Conservation (phyloP, 106 monocot genomes). For the Acanthochlamys bracteata region DNA sequence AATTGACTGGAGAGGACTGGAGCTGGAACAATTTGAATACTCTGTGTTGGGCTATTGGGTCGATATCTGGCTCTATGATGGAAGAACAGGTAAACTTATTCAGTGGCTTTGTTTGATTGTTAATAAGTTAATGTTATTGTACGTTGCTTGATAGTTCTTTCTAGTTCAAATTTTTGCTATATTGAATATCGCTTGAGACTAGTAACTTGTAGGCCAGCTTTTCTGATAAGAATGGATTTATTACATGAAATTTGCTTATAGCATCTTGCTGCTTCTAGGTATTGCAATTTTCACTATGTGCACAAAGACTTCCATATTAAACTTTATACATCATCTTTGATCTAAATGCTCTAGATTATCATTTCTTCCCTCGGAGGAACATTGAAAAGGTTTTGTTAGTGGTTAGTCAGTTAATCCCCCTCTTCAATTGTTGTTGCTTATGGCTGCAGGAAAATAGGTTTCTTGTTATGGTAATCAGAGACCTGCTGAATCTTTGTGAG, state of each 20-base stretch:
- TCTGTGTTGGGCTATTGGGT: constrained; percentile 98
- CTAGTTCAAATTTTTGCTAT: not conserved
- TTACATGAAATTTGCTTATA: too few species aligned
- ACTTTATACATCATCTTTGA: too few species aligned
- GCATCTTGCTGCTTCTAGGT: too few species aligned
- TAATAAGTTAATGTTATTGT: not conserved
- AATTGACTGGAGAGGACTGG: constrained; percentile 92
- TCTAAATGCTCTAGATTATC: not conserved
- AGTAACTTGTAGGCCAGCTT: too few species aligned
- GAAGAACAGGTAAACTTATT: constrained; percentile 76
- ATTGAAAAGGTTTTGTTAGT: not conserved
- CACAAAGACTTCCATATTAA: too few species aligned
- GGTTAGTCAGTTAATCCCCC: not conserved
- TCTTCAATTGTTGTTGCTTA: not conserved
- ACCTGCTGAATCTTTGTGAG: constrained; percentile 93
- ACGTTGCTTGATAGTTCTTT: not conserved
- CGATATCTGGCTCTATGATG: constrained; percentile 94
- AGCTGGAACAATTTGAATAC: constrained; percentile 96
- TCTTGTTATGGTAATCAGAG: constrained; percentile 97
- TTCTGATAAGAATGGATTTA: too few species aligned
- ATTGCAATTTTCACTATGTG: too few species aligned
- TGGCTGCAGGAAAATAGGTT: constrained; percentile 83
- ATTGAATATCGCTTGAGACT: too few species aligned
- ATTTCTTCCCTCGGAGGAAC: not conserved
- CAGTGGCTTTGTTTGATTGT: not conserved